Base-by-base conservation (phyloP, 2,329 filamentous ascomycete species). In the Diaporthe citriasiana region DNA sequence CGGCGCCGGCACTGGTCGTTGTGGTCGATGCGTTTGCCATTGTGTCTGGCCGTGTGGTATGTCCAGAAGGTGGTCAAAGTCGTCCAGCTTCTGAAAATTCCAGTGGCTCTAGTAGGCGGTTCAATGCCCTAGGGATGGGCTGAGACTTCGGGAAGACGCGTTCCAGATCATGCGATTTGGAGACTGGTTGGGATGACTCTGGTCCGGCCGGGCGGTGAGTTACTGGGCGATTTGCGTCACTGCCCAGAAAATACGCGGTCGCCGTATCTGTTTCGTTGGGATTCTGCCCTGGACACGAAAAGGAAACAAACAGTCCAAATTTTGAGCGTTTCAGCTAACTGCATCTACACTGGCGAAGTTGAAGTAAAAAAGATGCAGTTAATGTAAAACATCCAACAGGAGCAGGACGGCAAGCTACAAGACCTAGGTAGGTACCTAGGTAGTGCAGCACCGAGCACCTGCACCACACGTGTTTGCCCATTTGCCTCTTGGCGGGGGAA, bases 1-100 rank as follows among this genome's bases (percentile, higher is more conserved):
- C 78, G 19, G 78, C 76, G 59, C 77, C 51, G 68, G 77, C 75
- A 63, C 77, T 80, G 42, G 77, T 77, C 53, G 76, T 75, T 50
- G 78, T 77, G 40, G 78, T 78, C 50, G 73, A 74, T 63, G 80
- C 77, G 75, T 78, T 76, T 69, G 80, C 80, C 80, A 81, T 81
- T 71, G 70, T 75, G 47, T 51, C 40, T 74, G 27, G 35, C 40
- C 42, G 30, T 50, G 65, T 42, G 65, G 17, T 51, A 35, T 66
- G 40, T 19, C 42, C 30, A 30, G 50, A 47, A 66, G 45, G 27
- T 30, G 59, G 56, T 71, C 63, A 53, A 25, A 33, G 38, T 50
- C n/a, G 68, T 57, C 50, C 27, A 69, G 50, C 30, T 57, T 42
- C 50, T 57, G 35, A n/a, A 33, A 57, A 56, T 42, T 22, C 50